These are phyloP conservation scores for Obba rivulosa DNA, from an alignment of 768 basidiomycete genomes.

Conservation along the genomic window DNA sequence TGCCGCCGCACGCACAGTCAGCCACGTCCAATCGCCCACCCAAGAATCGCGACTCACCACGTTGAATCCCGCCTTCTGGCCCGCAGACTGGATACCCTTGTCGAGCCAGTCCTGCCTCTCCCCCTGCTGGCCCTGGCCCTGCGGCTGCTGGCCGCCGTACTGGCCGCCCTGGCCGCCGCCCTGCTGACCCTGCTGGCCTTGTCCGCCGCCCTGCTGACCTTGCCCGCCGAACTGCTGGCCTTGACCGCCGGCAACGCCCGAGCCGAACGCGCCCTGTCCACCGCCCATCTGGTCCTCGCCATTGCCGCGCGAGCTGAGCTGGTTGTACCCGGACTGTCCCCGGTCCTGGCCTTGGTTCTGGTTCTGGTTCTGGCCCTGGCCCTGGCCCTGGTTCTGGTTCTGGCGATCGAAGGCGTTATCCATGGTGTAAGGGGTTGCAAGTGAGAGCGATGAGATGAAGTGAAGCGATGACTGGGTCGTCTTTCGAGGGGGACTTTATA, in stretches of 20 bases:
- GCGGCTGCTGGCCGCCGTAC: background rate
- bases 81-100: constrained; percentile 17
- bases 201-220: background rate
- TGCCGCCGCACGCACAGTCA: background rate
- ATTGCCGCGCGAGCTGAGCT: constrained; percentile 1
- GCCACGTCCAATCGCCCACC: too few relatives aligned
- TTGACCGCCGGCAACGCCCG: constrained; percentile 22
- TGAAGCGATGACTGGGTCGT: too few relatives aligned
- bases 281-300: constrained; percentile 16
- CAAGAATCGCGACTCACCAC: constrained; percentile 10
- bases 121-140: constrained; percentile 1
- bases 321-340: constrained; percentile 2
- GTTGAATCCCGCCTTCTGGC: constrained; percentile 20
- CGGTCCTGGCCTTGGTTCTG: too few relatives aligned
- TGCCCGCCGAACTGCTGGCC: constrained; percentile 1
- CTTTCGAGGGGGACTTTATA: too few relatives aligned
- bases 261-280: constrained; percentile 20
- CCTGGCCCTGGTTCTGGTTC: constrained; percentile 3
- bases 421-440: background rate
- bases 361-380: background rate
- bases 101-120: constrained; percentile 25
- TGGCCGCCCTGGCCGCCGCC: constrained; percentile 3
- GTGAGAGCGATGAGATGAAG: constrained; percentile 1
- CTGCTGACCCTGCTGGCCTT: constrained; percentile 4
- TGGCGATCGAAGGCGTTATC: constrained; percentile 1